Evolutionary conservation across 495 filamentous ascomycete genomes (phyloP).

Genomic region (Aspergillus cavernicola): DNA sequence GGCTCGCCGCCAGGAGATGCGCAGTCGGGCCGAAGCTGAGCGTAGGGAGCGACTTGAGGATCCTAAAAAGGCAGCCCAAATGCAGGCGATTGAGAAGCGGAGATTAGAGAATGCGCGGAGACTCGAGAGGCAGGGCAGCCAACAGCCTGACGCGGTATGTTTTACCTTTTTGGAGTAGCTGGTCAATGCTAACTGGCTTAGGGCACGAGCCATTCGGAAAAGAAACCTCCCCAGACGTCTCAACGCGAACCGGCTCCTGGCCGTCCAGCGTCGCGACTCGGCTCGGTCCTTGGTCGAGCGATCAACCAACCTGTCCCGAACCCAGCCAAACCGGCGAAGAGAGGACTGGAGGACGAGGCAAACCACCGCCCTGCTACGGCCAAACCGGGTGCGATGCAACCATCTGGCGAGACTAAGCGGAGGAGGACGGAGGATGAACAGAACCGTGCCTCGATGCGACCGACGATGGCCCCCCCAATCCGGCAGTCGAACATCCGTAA

Average conservation of each 20-base stretch:
- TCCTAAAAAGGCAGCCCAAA: slow-evolving; percentile 63
- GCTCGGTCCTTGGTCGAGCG: slow-evolving; percentile 44
- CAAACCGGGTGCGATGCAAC: slow-evolving; percentile 42
- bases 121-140: slow-evolving; percentile 50
- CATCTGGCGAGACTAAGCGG: slow-evolving; percentile 52
- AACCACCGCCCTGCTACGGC: slow-evolving; percentile 40
- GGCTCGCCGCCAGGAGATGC: slow-evolving; percentile 43
- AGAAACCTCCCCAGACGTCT: slow-evolving; percentile 25
- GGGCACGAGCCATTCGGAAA: too few species aligned
- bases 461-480: slow-evolving; percentile 76
- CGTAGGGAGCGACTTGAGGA: slow-evolving; percentile 51
- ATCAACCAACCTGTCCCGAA: slow-evolving; percentile 54
- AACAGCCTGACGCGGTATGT: slow-evolving; percentile 42
- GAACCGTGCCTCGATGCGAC: slow-evolving; percentile 40
- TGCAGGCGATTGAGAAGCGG: slow-evolving; percentile 64
- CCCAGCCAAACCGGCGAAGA: slow-evolving; percentile 63
- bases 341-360: slow-evolving; percentile 51
- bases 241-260: slow-evolving; percentile 50
- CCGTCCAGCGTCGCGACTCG: slow-evolving; percentile 52
- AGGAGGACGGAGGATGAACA: slow-evolving; percentile 59
- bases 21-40: slow-evolving; percentile 45
- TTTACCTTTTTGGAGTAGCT: background rate
- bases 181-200: slow-evolving; percentile 19
- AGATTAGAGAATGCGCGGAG: slow-evolving; percentile 62
- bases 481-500: slow-evolving; percentile 69